Conservation (phyloP, 2,329 filamentous ascomycete species). For the Aspergillus calidoustus region DNA sequence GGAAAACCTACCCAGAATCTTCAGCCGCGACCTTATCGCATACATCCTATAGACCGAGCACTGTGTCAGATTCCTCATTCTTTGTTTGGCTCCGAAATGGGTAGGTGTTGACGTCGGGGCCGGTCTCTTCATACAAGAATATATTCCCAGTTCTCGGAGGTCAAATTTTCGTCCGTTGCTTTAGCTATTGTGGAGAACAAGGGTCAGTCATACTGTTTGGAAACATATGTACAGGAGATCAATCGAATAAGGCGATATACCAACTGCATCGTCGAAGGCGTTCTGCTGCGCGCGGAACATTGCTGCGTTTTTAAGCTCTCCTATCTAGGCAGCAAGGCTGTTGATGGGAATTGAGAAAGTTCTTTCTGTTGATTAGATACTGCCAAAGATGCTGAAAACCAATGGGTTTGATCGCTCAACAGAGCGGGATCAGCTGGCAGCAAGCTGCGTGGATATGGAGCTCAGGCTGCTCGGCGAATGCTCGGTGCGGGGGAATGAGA, state of each 20-base stretch:
- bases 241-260: slow-evolving; percentile 43
- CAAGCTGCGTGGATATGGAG: slow-evolving; percentile 11
- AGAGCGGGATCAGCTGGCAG: slow-evolving; percentile 1
- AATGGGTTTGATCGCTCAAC: neutral
- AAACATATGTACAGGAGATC: neutral
- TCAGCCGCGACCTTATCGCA: slow-evolving; percentile 62
- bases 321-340: neutral
- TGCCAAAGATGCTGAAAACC: neutral
- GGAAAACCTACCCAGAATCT: slow-evolving; percentile 49
- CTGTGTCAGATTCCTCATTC: slow-evolving; percentile 23
- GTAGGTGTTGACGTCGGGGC: neutral
- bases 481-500: slow-evolving; percentile 20
- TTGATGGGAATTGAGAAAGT: neutral
- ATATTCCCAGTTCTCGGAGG: slow-evolving; percentile 78
- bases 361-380: neutral
- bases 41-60: slow-evolving; percentile 53
- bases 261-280: slow-evolving; percentile 71
- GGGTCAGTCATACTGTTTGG: slow-evolving; percentile 29
- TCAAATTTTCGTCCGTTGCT: slow-evolving; percentile 97
- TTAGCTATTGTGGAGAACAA: slow-evolving; percentile 57
- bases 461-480: slow-evolving; percentile 14
- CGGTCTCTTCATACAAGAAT: slow-evolving; percentile 57
- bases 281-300: slow-evolving; percentile 70
- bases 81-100: neutral
- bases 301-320: slow-evolving; percentile 11